These are phyloP conservation scores for Lineolata rhizophorae DNA, from an alignment of 495 filamentous ascomycete species.

Conservation along the genomic window DNA sequence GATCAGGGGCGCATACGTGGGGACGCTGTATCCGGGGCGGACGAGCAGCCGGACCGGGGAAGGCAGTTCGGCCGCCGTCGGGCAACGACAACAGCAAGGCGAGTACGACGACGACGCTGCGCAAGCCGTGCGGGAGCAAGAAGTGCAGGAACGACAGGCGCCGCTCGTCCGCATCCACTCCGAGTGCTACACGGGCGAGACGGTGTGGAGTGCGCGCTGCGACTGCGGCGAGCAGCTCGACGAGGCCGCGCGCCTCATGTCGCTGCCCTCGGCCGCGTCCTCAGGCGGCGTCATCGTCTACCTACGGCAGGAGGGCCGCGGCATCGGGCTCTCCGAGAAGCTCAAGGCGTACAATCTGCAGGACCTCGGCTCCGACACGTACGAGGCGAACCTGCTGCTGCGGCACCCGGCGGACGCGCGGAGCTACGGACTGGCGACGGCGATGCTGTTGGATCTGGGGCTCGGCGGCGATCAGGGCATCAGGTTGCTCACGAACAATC, in stretches of 20 bases:
- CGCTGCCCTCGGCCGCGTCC: conserved; percentile 35
- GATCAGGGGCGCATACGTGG: conserved; percentile 82
- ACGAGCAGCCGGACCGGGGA: conserved; percentile 33
- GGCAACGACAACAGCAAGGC: no score
- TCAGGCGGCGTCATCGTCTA: conserved; percentile 85
- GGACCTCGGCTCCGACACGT: conserved; percentile 84
- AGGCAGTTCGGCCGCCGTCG: conserved; percentile 18
- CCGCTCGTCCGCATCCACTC: conserved; percentile 90
- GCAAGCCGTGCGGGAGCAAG: conserved; percentile 2
- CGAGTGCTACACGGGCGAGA: conserved; percentile 97
- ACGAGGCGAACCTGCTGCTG: conserved; percentile 81
- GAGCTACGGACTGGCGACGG: conserved; percentile 84
- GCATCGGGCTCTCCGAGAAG: conserved; percentile 86
- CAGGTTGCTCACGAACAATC: conserved; percentile 86
- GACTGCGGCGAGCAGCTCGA: conserved; percentile 97
- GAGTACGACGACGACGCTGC: conserved; percentile 1
- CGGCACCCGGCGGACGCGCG: conserved; percentile 87
- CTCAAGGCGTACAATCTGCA: conserved; percentile 96
- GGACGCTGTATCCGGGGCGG: conserved; percentile 68
- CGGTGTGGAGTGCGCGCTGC: conserved; percentile 89
- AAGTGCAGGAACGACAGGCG: conserved; percentile 5
- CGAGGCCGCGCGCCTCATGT: conserved; percentile 88
- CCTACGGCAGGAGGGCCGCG: conserved; percentile 83
- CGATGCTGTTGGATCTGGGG: conserved; percentile 75
- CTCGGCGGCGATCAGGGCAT: conserved; percentile 45